A percentile compares a stretch with the other conserved stretches of the same genome.
Conservation (phyloP, 495 filamentous ascomycete species). For the Penicillium salamii region DNA sequence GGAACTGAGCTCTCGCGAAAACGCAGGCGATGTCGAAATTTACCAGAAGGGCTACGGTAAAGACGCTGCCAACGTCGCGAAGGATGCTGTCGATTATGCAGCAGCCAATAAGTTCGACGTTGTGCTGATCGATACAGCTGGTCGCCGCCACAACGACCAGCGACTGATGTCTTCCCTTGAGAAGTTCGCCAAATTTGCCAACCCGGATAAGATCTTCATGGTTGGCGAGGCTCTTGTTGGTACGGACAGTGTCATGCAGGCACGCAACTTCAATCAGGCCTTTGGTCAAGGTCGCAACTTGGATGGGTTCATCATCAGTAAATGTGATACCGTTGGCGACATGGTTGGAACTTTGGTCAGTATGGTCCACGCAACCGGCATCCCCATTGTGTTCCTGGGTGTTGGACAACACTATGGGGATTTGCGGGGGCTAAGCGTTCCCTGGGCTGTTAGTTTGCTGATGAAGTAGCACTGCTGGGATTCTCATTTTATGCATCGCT, state of each 20-base stretch:
- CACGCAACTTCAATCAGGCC: constrained; percentile 88
- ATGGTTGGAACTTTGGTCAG: constrained; percentile 97
- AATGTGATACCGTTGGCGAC: constrained; percentile 97
- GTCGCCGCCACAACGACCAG: constrained; percentile 90
- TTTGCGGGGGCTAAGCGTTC: constrained; percentile 86
- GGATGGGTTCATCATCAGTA: constrained; percentile 97
- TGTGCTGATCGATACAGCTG: constrained; percentile 94
- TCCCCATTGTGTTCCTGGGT: constrained; percentile 90
- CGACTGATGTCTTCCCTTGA: constrained; percentile 92
- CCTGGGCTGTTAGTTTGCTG: constrained; percentile 82
- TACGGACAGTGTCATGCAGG: constrained; percentile 90
- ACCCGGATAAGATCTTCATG: constrained; percentile 98
- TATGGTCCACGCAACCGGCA: constrained; percentile 96
- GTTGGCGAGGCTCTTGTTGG: constrained; percentile 97
- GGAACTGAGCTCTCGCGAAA: constrained; percentile 78
- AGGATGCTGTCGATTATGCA: constrained; percentile 83
- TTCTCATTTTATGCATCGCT: too few relatives aligned
- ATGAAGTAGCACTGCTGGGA: constrained; percentile 45
- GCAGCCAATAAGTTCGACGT: constrained; percentile 78
- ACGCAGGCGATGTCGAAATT: constrained; percentile 73
- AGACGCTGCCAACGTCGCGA: constrained; percentile 91
- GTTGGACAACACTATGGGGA: constrained; percentile 98
- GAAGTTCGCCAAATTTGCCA: constrained; percentile 93
- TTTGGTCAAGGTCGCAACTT: constrained; percentile 78
- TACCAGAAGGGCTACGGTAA: constrained; percentile 98